phyloP scores from a whole-genome alignment of 305 asterid species.

The Fraxinus greggii region DNA sequence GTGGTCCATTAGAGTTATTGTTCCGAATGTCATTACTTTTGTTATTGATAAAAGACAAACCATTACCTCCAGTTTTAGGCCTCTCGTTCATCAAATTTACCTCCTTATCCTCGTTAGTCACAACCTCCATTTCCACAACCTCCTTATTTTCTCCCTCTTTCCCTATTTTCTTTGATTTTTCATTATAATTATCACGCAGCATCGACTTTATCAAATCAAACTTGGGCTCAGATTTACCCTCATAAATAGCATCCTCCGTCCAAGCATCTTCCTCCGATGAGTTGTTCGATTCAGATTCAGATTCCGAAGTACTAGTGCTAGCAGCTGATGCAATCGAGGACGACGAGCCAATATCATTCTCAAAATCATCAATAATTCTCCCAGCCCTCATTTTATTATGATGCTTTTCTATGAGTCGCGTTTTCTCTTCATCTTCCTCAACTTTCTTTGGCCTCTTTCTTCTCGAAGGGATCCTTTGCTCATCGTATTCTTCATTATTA shows the following conservation, averaged over 20 bases:
- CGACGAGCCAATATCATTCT: slow-evolving; percentile 33
- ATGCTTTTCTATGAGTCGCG: slow-evolving; percentile 40
- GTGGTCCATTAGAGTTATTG: slow-evolving; percentile 35
- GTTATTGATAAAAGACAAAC: background rate
- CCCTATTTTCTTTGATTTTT: slow-evolving; percentile 37
- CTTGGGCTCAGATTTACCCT: slow-evolving; percentile 55
- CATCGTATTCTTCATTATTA: slow-evolving; percentile 19
- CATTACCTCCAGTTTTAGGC: background rate
- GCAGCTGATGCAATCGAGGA: slow-evolving; percentile 42
- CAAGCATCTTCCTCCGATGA: slow-evolving; percentile 41
- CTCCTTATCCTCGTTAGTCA: too few species aligned
- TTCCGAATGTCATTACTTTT: slow-evolving; percentile 11
- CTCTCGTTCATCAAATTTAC: too few species aligned
- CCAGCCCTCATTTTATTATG: slow-evolving; percentile 26
- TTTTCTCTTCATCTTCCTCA: slow-evolving; percentile 40
- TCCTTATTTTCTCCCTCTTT: slow-evolving; percentile 25
- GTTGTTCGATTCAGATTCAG: slow-evolving; percentile 32
- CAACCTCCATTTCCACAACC: slow-evolving; percentile 48
- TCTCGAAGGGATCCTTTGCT: slow-evolving; percentile 17
- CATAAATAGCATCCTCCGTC: slow-evolving; percentile 56
- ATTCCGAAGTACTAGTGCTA: slow-evolving; percentile 25
- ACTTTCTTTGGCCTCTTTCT: slow-evolving; percentile 35
- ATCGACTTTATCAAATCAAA: slow-evolving; percentile 67
- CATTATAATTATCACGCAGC: slow-evolving; percentile 52
- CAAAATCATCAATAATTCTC: slow-evolving; percentile 25